Evolutionary conservation across 768 basidiomycete genomes (phyloP), one percentile per base, ranked within the genome.

Genomic region (Amylocystis lapponica): DNA sequence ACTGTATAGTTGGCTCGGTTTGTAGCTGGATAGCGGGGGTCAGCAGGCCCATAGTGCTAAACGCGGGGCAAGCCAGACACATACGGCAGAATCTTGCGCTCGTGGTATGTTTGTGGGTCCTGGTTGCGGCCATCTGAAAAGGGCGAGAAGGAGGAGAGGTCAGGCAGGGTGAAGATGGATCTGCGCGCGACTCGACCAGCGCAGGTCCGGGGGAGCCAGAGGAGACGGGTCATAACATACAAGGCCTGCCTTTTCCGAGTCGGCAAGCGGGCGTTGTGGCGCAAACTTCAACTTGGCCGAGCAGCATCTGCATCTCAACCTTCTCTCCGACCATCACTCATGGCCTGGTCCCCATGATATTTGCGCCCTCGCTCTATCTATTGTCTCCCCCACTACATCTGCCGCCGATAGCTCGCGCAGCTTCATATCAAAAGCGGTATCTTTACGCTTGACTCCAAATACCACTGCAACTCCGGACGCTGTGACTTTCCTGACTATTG

Each of bases 41-140:
- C 36, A 47, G 48, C 12, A 22, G 45, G 43, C 35, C 36, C 36
- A 43, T 14, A 42, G 43, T 42, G 45, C 20, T 19, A n/a, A 39
- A 48, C 36, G 27, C 33, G 26, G 46, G 19, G 20, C 23, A 34
- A 19, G n/a, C 27, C 37, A n/a, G 10, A 6, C 36, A 74, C 89
- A 59, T 62, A 96, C 92, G 89, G 91, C 49, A 97, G 72, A 49
- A 93, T 74, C 69, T 87, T 94, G 49, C 78, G 74, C 57, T 95
- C 91, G 55, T 81, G 80, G 56, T 89, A 94, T 11, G 68, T 75
- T 55, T 88, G 84, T 9, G 67, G 54, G 44, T 74, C 71, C 5
- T 46, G 39, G 26, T 54, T 44, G 29, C 54, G 41, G 17, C 52
- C 45, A n/a, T n/a, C n/a, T 8, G 55, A 57, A 46, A 70, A 68